A percentile compares a stretch with the other conserved stretches of the same genome.
These are phyloP conservation scores for Calcarisporium arbuscula DNA, from an alignment of 2,329 filamentous ascomycete species.

Conservation along the genomic window DNA sequence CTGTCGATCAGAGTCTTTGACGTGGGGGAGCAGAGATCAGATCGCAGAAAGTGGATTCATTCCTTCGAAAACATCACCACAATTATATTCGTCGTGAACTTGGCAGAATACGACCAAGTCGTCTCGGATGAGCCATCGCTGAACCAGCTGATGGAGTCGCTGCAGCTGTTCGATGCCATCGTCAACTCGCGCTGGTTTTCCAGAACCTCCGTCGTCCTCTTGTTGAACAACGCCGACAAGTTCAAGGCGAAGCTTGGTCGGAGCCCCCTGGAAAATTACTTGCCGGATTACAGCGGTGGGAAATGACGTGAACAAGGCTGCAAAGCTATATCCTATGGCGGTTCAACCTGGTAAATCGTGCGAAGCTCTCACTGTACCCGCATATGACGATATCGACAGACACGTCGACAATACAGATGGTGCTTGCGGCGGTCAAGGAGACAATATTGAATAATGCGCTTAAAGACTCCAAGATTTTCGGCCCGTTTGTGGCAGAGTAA, in stretches of 20 bases:
- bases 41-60: not conserved
- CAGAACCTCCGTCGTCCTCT: not conserved
- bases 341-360: no score
- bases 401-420: no score
- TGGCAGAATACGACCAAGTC: not conserved
- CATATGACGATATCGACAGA: no score
- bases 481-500: no score
- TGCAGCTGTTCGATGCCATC: conserved; percentile 1
- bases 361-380: no score
- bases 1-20: not conserved
- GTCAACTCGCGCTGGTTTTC: not conserved
- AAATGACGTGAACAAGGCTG: no score
- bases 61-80: not conserved
- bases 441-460: no score
- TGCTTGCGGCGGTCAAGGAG: no score
- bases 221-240: not conserved
- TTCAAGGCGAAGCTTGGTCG: not conserved
- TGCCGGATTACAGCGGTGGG: conserved; percentile 1
- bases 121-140: no score
- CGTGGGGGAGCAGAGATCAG: not conserved
- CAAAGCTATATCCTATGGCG: no score
- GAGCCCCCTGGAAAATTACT: not conserved
- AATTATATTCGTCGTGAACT: not conserved
- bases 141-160: not conserved
- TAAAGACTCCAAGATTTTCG: no score